These are phyloP conservation scores for Claviceps maximensis DNA, from an alignment of 2,329 filamentous ascomycete genomes.

Conservation along the genomic window DNA sequence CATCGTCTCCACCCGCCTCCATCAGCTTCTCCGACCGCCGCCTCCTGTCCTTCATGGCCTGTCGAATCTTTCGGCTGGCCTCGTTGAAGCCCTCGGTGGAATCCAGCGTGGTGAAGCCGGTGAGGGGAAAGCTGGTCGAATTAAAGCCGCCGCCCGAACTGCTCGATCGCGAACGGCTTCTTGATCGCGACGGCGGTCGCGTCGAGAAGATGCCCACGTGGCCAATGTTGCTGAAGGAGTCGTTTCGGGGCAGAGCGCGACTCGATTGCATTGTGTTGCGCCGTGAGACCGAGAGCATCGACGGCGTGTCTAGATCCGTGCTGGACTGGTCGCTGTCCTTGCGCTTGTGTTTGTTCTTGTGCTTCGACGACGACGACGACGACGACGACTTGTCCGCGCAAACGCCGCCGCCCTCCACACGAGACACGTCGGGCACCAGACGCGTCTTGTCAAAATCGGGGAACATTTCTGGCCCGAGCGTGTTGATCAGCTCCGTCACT, in stretches of 20 bases:
- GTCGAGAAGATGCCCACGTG: constrained; percentile 84
- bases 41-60: constrained; percentile 60
- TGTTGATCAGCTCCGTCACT: constrained; percentile 88
- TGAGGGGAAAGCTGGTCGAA: constrained; percentile 49
- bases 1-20: constrained; percentile 23
- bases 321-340: constrained; percentile 38
- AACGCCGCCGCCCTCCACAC: constrained; percentile 18
- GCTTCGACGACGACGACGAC: neutral
- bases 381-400: constrained; percentile 8
- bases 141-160: constrained; percentile 52
- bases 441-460: constrained; percentile 80
- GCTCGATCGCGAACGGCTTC: constrained; percentile 56
- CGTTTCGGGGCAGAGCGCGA: constrained; percentile 60
- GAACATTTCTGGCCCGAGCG: constrained; percentile 88
- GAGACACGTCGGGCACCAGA: constrained; percentile 46
- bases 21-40: constrained; percentile 34
- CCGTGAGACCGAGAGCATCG: constrained; percentile 25
- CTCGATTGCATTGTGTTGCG: constrained; percentile 41
- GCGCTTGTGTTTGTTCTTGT: constrained; percentile 22
- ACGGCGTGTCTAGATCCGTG: constrained; percentile 21
- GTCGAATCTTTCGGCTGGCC: constrained; percentile 70
- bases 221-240: constrained; percentile 85
- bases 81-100: constrained; percentile 64
- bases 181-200: constrained; percentile 66
- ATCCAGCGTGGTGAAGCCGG: constrained; percentile 55